Conservation (phyloP, 2,329 filamentous ascomycete genomes). For the Neocucurbitaria cava region DNA sequence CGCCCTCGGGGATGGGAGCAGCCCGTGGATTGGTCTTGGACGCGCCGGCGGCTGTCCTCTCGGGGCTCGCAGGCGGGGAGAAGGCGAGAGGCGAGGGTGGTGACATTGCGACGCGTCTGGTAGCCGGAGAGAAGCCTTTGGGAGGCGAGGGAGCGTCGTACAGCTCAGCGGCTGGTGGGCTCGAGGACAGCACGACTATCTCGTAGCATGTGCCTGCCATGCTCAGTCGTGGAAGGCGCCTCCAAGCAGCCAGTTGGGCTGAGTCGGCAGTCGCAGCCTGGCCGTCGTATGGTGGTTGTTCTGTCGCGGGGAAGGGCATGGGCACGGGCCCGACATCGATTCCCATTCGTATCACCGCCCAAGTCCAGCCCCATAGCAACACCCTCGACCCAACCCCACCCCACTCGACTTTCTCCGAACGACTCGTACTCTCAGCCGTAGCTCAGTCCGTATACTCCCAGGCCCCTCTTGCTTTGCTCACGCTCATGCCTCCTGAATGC, state of each 20-base stretch:
- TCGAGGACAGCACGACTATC: constrained; percentile 41
- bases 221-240: constrained; percentile 17
- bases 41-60: constrained; percentile 26
- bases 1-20: constrained; percentile 31
- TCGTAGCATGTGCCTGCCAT: constrained; percentile 16
- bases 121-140: constrained; percentile 19
- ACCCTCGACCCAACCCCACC: neutral
- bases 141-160: constrained; percentile 21
- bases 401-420: neutral
- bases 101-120: constrained; percentile 40
- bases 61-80: constrained; percentile 29
- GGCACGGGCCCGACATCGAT: neutral
- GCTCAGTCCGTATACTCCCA: neutral
- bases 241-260: constrained; percentile 10
- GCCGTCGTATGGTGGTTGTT: constrained; percentile 5
- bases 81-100: constrained; percentile 29
- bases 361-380: neutral
- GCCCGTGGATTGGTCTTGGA: constrained; percentile 37
- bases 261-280: constrained; percentile 4
- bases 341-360: neutral
- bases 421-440: neutral
- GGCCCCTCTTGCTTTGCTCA: neutral
- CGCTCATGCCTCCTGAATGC: neutral
- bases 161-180: constrained; percentile 33
- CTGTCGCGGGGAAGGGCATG: neutral